Evolutionary conservation across 441 rosid species (phyloP).

Genomic region (Viola pubescens): DNA sequence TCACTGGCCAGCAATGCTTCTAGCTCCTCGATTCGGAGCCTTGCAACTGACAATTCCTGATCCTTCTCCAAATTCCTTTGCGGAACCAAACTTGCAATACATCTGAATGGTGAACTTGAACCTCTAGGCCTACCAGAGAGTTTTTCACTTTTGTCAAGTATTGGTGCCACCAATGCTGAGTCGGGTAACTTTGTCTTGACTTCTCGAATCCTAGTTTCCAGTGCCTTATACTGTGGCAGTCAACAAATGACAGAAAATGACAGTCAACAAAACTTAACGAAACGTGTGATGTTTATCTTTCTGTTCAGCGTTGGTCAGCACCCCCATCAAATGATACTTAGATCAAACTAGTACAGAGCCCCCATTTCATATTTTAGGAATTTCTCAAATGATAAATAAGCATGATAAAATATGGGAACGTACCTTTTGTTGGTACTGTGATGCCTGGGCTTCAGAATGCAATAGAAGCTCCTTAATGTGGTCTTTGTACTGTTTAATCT

Average conservation of each 20-base stretch:
- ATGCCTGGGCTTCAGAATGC: slow-evolving; percentile 95
- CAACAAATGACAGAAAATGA: neutral
- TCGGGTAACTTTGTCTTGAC: slow-evolving; percentile 42
- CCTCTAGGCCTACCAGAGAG: slow-evolving; percentile 59
- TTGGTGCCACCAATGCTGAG: slow-evolving; percentile 32
- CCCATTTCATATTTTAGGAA: no score
- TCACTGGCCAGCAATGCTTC: slow-evolving; percentile 48
- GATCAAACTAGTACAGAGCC: no score
- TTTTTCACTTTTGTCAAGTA: slow-evolving; percentile 48
- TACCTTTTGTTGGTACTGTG: slow-evolving; percentile 87
- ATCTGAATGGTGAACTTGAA: slow-evolving; percentile 94
- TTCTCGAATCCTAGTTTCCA: slow-evolving; percentile 76
- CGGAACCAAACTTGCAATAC: slow-evolving; percentile 82
- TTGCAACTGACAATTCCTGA: slow-evolving; percentile 61
- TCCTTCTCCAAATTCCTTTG: slow-evolving; percentile 83
- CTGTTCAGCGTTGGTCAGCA: no score
- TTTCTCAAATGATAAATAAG: neutral
- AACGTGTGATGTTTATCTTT: no score
- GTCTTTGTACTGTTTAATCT: slow-evolving; percentile 73
- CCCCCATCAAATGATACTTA: no score
- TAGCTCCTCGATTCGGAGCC: slow-evolving; percentile 64
- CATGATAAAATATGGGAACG: neutral
- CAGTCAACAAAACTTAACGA: no score
- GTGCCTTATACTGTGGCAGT: slow-evolving; percentile 58
- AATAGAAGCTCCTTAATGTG: slow-evolving; percentile 70